Evolutionary conservation across 2,329 filamentous ascomycete species (phyloP).

Genomic region (Cladosporium sp.): DNA sequence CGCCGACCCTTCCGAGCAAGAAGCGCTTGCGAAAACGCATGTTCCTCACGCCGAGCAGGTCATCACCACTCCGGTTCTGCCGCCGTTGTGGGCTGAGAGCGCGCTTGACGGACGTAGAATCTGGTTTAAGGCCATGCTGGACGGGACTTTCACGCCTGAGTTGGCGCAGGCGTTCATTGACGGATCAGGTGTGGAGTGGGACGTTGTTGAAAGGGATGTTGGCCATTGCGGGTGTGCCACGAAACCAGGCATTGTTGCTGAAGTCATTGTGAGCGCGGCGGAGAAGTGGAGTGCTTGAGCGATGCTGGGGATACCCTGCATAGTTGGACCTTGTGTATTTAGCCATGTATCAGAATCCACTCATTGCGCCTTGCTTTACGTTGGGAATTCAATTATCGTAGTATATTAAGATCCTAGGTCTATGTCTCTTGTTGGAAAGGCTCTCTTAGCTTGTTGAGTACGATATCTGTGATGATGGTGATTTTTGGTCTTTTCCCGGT

Average conservation of each 20-base stretch:
- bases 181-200: constrained; percentile 14
- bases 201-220: constrained; percentile 13
- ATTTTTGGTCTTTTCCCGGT: no score
- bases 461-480: no score
- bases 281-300: constrained; percentile 1
- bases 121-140: constrained; percentile 13
- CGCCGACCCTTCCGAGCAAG: constrained; percentile 8
- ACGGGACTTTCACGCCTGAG: constrained; percentile 12
- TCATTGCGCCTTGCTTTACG: no score
- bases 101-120: constrained; percentile 15
- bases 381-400: no score
- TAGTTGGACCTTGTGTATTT: no score
- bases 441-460: no score
- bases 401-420: no score
- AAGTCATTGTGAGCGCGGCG: constrained; percentile 6
- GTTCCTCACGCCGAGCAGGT: constrained; percentile 10
- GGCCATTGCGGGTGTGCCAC: constrained; percentile 16
- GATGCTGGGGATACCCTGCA: no score
- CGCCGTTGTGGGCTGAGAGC: constrained; percentile 15
- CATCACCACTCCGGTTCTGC: constrained; percentile 15
- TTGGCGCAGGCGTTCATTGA: constrained; percentile 13
- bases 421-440: no score
- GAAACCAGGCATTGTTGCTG: constrained; percentile 12
- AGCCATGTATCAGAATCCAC: no score
- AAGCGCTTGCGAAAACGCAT: constrained; percentile 9